Percentiles rank a stretch among this genome's conserved stretches.
These are phyloP conservation scores for Colletotrichum sublineola DNA, from an alignment of 2,329 filamentous ascomycete genomes.

Conservation along the genomic window DNA sequence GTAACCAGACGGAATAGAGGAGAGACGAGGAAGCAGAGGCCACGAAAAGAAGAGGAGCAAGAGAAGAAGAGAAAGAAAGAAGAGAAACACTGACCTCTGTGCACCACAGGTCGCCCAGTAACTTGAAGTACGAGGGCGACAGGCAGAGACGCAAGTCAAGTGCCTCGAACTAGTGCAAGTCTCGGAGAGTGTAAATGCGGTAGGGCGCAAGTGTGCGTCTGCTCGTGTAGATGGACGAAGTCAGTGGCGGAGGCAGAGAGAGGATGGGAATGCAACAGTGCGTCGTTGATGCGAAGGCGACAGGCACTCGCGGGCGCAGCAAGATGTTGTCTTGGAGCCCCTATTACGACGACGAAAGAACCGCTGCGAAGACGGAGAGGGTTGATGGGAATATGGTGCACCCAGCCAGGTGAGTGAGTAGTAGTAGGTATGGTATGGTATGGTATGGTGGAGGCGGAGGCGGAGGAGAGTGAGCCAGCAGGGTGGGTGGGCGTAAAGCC, in stretches of 20 bases:
- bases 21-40: not conserved
- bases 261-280: not conserved
- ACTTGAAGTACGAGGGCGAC: conserved; percentile 1
- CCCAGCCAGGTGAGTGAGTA: not conserved
- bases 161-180: conserved; percentile 11
- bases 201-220: conserved; percentile 14
- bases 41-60: not conserved
- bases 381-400: not conserved
- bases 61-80: not conserved
- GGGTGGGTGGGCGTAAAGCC: conserved; percentile 13
- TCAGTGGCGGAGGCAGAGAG: not conserved
- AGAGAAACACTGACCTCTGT: conserved; percentile 32
- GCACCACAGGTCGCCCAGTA: conserved; percentile 31
- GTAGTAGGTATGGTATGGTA: not conserved
- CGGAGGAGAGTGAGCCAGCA: not conserved
- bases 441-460: not conserved
- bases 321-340: conserved; percentile 28
- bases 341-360: conserved; percentile 3
- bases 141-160: conserved; percentile 19
- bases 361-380: not conserved
- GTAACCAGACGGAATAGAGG: conserved; percentile 12
- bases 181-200: conserved; percentile 11
- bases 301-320: conserved; percentile 11
- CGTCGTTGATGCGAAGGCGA: not conserved
- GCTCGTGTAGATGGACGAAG: conserved; percentile 1